Evolutionary conservation across 306 rosid species (phyloP).

Genomic region (Betula pendula): DNA sequence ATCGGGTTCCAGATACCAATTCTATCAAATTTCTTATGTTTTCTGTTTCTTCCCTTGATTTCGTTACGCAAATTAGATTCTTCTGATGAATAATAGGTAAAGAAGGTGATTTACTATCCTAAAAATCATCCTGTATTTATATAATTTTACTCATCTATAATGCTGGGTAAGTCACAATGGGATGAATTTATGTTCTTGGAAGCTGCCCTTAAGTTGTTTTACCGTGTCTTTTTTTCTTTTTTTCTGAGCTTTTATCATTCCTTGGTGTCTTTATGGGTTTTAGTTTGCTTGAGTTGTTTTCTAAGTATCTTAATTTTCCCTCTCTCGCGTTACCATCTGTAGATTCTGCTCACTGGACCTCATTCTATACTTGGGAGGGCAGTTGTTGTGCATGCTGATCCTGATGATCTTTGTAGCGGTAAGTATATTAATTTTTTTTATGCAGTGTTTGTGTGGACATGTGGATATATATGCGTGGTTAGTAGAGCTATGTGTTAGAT

Average conservation of each 20-base stretch:
- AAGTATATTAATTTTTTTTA: conserved; percentile 25
- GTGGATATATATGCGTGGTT: neutral
- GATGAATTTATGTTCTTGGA: neutral
- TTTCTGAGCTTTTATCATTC: neutral
- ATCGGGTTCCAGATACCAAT: neutral
- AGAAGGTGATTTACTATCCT: neutral
- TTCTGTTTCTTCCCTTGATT: neutral
- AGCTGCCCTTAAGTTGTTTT: neutral
- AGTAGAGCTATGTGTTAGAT: conserved; percentile 1
- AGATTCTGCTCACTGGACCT: conserved; percentile 59
- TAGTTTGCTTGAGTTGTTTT: conserved; percentile 1
- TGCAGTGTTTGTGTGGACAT: conserved; percentile 7
- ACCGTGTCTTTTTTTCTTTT: neutral
- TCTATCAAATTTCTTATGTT: conserved; percentile 6
- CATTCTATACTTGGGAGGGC: conserved; percentile 71
- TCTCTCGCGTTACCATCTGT: conserved; percentile 21
- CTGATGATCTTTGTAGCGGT: conserved; percentile 78
- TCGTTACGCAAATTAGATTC: neutral
- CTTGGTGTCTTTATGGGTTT: conserved; percentile 10
- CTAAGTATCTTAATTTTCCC: neutral
- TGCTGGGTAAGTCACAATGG: neutral
- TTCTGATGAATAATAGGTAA: neutral
- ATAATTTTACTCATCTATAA: neutral
- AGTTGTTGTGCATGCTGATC: conserved; percentile 74
- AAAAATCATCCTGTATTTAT: neutral